These are phyloP conservation scores for Hanseniaspora sp. DNA, from an alignment of 1,139 yeast species.

Conservation along the genomic window DNA sequence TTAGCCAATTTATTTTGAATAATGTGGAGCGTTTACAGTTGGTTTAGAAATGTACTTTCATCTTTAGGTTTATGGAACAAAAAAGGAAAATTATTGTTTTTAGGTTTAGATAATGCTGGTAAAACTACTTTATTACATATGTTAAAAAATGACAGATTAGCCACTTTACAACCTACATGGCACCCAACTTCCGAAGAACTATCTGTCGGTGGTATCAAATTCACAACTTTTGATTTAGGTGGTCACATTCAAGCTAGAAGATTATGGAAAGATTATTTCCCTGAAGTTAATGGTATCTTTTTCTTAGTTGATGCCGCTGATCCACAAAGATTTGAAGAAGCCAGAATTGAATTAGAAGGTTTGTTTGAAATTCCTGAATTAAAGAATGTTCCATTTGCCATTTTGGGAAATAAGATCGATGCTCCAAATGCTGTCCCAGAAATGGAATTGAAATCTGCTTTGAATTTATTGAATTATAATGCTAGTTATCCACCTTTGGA, in stretches of 20 bases:
- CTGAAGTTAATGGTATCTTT: conserved; percentile 95
- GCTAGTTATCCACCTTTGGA: conserved; percentile 75
- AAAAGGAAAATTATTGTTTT: conserved; percentile 89
- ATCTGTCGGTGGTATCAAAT: conserved; percentile 90
- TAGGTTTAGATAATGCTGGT: conserved; percentile 98
- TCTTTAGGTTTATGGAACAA: conserved; percentile 94
- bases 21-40: conserved; percentile 17
- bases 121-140: conserved; percentile 92
- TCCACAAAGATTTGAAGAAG: conserved; percentile 86
- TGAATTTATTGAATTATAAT: conserved; percentile 67
- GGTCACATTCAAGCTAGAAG: conserved; percentile 98
- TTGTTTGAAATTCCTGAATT: conserved; percentile 86
- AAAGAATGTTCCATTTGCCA: conserved; percentile 75
- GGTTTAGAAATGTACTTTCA: conserved; percentile 77
- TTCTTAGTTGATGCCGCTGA: conserved; percentile 96
- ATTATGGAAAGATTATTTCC: conserved; percentile 98
- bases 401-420: conserved; percentile 94
- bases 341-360: conserved; percentile 88
- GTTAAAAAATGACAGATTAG: conserved; percentile 94
- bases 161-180: conserved; percentile 92
- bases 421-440: conserved; percentile 89
- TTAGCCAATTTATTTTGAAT: not conserved
- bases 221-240: conserved; percentile 96
- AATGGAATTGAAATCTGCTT: conserved; percentile 81
- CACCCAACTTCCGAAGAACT: conserved; percentile 98